Evolutionary conservation across 495 filamentous ascomycete species (phyloP), one percentile per base, ranked within the genome.

Genomic region (Penicillium lividum): DNA sequence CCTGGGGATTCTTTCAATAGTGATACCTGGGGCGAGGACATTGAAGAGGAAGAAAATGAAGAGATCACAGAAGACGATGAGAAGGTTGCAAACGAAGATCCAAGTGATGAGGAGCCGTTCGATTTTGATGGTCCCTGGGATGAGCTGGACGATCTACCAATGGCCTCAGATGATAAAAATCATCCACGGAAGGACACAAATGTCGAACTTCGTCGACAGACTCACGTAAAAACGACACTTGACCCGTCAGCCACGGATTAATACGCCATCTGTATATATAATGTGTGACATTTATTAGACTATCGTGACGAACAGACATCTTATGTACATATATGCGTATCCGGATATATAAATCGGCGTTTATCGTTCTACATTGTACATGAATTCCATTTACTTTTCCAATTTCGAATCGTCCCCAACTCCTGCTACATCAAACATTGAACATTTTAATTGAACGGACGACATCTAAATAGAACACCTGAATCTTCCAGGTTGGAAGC

Each of bases 301-400:
- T 18, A 42, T 44, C 27, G 5, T 47, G 40, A 58, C 15, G 55
- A 62, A 62, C 45, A 62, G 51, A 62, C 58, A 62, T 56, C 56
- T 42, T 18, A 29, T 62, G 55, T 48, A 56, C 3, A 9, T 9
- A 56, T 33, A 9, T 9, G 8, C 30, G 8, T 4, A 33, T 33
- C 30, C 30, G 30, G 1, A 33, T 0, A 33, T 22, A 33, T 33
- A 33, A 7, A 33, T 33, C 3, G 6, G 30, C 30, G 3, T 33
- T 9, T 33, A 7, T 33, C 30, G 30, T 5, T 33, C 2, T 22
- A 22, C 22, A 2, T 33, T 33, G 5, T 33, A 6, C 8, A 7
- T 33, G 30, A 33, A 33, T 33, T 33, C 30, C 22, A 22, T 1
- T 22, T 22, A 1, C 22, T 22, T 22, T 22, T 22, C 22, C 22